These are phyloP conservation scores for Chytridium lagenaria DNA, from an alignment of 371 early-diverging fungal genomes.

Conservation along the genomic window DNA sequence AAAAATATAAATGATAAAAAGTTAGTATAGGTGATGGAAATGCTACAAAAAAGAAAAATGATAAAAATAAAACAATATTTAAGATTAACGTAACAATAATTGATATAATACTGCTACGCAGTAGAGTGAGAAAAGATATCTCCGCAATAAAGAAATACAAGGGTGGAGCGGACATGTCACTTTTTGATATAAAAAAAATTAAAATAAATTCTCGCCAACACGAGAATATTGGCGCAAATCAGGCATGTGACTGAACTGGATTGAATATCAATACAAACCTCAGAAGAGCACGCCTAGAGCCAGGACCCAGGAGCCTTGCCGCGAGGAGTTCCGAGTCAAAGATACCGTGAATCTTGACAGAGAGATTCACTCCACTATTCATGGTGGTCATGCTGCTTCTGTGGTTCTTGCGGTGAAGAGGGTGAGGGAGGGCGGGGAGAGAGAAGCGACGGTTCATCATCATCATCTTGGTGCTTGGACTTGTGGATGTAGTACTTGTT, in stretches of 20 bases:
- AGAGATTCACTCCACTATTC: neutral
- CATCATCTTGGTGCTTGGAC: neutral
- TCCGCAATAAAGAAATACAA: neutral
- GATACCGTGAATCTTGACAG: neutral
- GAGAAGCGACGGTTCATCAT: neutral
- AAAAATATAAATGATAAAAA: no score
- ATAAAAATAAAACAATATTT: neutral
- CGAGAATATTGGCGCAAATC: neutral
- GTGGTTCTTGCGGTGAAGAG: neutral
- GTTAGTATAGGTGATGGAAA: no score
- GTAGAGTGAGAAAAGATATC: neutral
- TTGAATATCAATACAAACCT: no score
- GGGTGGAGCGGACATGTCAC: neutral
- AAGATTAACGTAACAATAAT: neutral
- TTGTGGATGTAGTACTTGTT: neutral
- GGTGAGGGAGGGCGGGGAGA: neutral
- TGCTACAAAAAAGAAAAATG: no score
- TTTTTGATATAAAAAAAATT: neutral
- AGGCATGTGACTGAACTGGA: neutral
- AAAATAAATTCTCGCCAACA: neutral
- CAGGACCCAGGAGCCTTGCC: conserved; percentile 2
- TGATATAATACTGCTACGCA: neutral
- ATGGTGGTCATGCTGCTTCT: neutral
- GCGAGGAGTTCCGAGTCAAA: neutral
- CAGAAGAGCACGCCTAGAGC: neutral